Evolutionary conservation across 2,329 filamentous ascomycete species (phyloP), one percentile per base, ranked within the genome.

Genomic region (Canariomyces notabilis): DNA sequence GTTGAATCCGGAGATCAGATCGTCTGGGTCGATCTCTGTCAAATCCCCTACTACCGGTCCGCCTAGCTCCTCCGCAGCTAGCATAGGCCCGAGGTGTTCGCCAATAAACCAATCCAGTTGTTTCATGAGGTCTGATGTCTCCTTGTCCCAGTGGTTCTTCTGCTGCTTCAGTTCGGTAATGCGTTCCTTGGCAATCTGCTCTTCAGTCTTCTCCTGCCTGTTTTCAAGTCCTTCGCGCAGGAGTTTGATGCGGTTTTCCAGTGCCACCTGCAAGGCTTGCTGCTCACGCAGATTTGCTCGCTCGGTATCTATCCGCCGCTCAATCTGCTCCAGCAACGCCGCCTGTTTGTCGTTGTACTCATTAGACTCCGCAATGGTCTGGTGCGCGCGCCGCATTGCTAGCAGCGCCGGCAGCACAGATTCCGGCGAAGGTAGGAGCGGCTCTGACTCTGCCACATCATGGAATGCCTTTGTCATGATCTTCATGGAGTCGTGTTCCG

Each of bases 31-130:
- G 18, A 86, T 59, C 63, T 85, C 80, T 59, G 85, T 73, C 56
- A 83, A 72, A 54, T 88, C 84, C 3, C 89, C 87, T 1, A 90
- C 87, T 9, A 89, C 83, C 0, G 89, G 88, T 0, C 89, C 88
- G 6, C 89, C 89, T 1, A 90, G 73, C 59, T 89, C 86, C 67
- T 94, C 89, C 1, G 87, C 86, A 6, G 87, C 88, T 35, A 95
- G 72, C 80, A 91, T 86, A 3, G 77, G 67, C 1, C 85, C 85
- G 1, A 95, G 73, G 33, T 80, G 76, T 35, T 79, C 69, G 51
- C 87, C 79, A 47, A 91, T 82, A 59, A 94, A 94, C 14, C 68
- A 69, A 52, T 83, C 78, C 45, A 94, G 73, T 0, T 78, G 73
- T 47, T 74, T 76, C 45, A 85, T 76, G 14, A 93, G 69, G 34